A percentile compares a stretch with the other conserved stretches of the same genome.
These are phyloP conservation scores for Lasiosphaeris hirsuta DNA, from an alignment of 495 filamentous ascomycete species.

Conservation along the genomic window DNA sequence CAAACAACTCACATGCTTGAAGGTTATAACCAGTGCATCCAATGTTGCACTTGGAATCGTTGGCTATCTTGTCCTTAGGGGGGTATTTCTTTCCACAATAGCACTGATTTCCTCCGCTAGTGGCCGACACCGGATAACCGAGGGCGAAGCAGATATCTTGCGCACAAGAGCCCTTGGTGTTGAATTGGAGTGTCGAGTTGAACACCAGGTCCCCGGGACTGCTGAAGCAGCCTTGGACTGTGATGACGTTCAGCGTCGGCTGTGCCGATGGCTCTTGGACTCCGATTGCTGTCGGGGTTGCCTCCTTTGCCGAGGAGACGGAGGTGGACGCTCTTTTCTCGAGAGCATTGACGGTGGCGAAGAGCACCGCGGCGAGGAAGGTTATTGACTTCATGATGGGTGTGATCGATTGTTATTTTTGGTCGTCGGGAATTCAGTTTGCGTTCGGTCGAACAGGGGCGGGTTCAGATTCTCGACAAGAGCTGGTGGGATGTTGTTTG, in stretches of 20 bases:
- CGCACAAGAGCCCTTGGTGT: slow-evolving; percentile 20
- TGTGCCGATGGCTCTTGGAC: slow-evolving; percentile 3
- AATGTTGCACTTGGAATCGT: slow-evolving; percentile 51
- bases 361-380: slow-evolving; percentile 17
- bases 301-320: neutral
- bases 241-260: slow-evolving; percentile 2
- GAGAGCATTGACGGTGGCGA: slow-evolving; percentile 11
- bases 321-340: neutral
- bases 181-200: slow-evolving; percentile 12
- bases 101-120: slow-evolving; percentile 39
- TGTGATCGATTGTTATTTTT: neutral
- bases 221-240: slow-evolving; percentile 33
- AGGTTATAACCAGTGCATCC: slow-evolving; percentile 52
- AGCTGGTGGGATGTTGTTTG: slow-evolving; percentile 7
- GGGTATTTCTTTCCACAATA: slow-evolving; percentile 62
- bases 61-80: slow-evolving; percentile 40
- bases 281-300: slow-evolving; percentile 2
- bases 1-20: slow-evolving; percentile 55
- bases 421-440: slow-evolving; percentile 5
- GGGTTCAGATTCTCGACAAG: neutral
- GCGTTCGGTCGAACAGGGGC: neutral
- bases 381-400: slow-evolving; percentile 28
- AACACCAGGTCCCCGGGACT: slow-evolving; percentile 21
- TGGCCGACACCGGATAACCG: slow-evolving; percentile 18
- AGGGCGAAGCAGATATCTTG: slow-evolving; percentile 3